phyloP scores from a whole-genome alignment of 148 eudicot genomes.

The Rhododendron henanense region DNA sequence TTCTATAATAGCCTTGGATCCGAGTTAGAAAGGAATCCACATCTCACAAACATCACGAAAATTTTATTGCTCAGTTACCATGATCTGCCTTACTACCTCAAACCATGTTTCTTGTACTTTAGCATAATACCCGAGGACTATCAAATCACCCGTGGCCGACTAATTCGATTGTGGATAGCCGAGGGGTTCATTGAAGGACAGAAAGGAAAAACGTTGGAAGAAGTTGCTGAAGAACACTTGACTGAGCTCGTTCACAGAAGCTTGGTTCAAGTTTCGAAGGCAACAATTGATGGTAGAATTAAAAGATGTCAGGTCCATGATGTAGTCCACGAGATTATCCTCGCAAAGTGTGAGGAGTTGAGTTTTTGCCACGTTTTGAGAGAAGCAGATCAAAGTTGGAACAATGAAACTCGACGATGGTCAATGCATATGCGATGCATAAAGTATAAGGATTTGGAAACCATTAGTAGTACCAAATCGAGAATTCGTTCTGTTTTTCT shows the following conservation, averaged over 20 bases:
- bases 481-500: neutral
- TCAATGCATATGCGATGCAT: neutral
- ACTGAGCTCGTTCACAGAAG: neutral
- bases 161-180: constrained; percentile 3
- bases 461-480: neutral
- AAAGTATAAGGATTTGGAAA: neutral
- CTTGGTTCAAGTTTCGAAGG: neutral
- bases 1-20: neutral
- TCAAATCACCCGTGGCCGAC: neutral
- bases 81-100: neutral
- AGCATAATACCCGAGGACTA: constrained; percentile 6
- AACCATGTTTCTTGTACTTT: neutral
- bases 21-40: neutral
- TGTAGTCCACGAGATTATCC: neutral
- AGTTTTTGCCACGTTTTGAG: neutral
- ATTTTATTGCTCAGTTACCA: no score
- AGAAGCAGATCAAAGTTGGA: neutral
- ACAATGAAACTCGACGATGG: neutral
- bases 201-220: neutral
- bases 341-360: neutral
- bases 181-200: neutral
- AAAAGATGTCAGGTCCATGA: neutral
- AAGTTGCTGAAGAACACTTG: constrained; percentile 8
- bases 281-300: neutral
- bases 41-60: neutral